Percentiles rank a stretch among this genome's conserved stretches.
Conservation (phyloP, 345 rosid genomes). For the Syzygium jambos region DNA sequence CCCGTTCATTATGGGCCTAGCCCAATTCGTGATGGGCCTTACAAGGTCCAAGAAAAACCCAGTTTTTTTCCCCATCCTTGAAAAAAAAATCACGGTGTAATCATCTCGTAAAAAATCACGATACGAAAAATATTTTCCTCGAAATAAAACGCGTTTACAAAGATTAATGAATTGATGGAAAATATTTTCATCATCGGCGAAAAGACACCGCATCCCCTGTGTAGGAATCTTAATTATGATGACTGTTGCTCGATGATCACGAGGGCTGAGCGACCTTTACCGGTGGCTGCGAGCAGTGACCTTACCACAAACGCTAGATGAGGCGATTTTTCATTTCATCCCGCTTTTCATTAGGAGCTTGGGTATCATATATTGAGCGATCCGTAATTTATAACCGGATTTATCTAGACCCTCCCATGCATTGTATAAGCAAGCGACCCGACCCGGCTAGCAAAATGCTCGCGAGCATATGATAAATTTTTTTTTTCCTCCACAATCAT, state of each 20-base stretch:
- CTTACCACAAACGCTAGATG: background rate
- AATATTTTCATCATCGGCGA: background rate
- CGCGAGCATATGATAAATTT: too few relatives aligned
- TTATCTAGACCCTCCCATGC: background rate
- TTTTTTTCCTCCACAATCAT: too few relatives aligned
- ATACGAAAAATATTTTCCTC: too few relatives aligned
- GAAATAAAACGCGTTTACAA: background rate
- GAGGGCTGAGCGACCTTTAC: background rate
- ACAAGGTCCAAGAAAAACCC: background rate
- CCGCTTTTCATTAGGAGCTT: background rate
- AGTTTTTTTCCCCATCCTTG: background rate
- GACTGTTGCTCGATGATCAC: background rate
- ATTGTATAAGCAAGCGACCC: too few relatives aligned
- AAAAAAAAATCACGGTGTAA: background rate
- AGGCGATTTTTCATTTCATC: background rate
- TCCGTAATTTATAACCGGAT: background rate
- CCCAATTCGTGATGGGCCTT: background rate
- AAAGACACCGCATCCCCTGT: background rate
- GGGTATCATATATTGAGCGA: rapidly evolving
- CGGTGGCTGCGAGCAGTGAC: rapidly evolving
- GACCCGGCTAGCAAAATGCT: background rate
- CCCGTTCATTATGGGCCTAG: background rate
- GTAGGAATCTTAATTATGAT: background rate
- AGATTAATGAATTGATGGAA: background rate
- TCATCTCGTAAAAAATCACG: too few relatives aligned